Base-by-base conservation (phyloP, 768 basidiomycete species). In the Tylopilus subfusipes region DNA sequence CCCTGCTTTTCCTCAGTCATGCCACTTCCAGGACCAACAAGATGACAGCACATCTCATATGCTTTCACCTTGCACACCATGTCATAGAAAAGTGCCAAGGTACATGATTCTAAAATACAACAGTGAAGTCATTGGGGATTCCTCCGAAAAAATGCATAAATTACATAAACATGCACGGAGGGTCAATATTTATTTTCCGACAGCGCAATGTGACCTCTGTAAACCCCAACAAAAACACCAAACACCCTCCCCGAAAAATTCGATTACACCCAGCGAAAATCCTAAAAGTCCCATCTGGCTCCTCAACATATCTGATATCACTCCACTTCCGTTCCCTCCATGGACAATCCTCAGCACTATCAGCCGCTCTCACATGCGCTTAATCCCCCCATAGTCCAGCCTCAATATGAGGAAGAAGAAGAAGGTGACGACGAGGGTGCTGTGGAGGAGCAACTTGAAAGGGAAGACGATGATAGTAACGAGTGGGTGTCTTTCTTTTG, bases 341-440 rank as follows among this genome's bases (percentile, higher is more conserved):
- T 80, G 78, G 77, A 88, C 72, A 87, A 87, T 68, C 85, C 86
- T 52, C 86, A 89, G 67, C 85, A 86, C 58, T 88, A 90, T 73
- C 87, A 88, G 57, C 85, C 88, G 25, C 78, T 90, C 62, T 90
- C 88, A 52, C 85, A 88, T 75, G 88, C 88, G 40, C 76, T 90
- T 36, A 76, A 86, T 67, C 84, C 83, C 0, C 85, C 72, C 27
- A 64, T 72, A 53, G 57, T 66, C 25, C 72, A 62, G 38, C 68
- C 64, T 3, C 57, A 73, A 68, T 66, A 71, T 68, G 76, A 82
- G 55, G 76, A 82, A 50, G 80, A 85, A 49, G 81, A 84, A 52
- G 81, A 88, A 40, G 86, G 88, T n/a, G 86, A 85, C 12, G 88
- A 89, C 49, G 86, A 86, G 55, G 85, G 82, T n/a, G 72, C 79